A percentile compares a stretch with the other conserved stretches of the same genome.
These are phyloP conservation scores for Pleurotus citrinopileatus DNA, from an alignment of 768 basidiomycete species.

Conservation along the genomic window DNA sequence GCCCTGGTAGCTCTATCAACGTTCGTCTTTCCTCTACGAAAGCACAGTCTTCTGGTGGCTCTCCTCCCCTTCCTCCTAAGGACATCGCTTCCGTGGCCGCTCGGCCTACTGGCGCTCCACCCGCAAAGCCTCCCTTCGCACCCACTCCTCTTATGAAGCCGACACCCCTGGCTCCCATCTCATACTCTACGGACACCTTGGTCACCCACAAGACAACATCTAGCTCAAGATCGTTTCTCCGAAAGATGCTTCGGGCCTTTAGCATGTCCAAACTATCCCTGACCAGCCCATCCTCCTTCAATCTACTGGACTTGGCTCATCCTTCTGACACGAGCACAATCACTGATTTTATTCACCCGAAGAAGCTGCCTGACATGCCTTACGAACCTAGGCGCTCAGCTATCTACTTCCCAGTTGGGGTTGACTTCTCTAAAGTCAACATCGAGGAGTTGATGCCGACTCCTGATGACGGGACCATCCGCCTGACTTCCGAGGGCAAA, in stretches of 20 bases:
- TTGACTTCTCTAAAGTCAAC: neutral
- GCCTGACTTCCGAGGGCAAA: slow-evolving; percentile 22
- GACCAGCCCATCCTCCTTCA: neutral
- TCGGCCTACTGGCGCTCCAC: neutral
- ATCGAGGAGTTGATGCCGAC: slow-evolving; percentile 3
- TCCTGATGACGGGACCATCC: slow-evolving; percentile 19
- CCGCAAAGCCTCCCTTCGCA: neutral
- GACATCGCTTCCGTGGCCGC: neutral
- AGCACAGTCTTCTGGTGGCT: neutral
- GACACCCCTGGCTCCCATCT: neutral
- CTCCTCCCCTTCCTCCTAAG: neutral
- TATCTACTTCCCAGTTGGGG: neutral
- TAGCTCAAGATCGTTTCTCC: neutral
- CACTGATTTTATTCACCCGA: neutral
- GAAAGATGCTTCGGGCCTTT: neutral
- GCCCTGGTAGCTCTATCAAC: too few relatives aligned
- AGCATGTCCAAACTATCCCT: neutral
- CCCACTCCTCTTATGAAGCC: neutral
- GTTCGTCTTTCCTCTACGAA: neutral
- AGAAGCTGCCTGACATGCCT: slow-evolving; percentile 4
- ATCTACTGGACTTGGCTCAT: neutral
- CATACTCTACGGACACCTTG: neutral
- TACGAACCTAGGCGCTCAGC: slow-evolving; percentile 1
- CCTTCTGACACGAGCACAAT: neutral
- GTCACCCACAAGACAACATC: neutral